Conservation (phyloP, 805 yeast genomes). For the Zygosaccharomyces pseudorouxii region DNA sequence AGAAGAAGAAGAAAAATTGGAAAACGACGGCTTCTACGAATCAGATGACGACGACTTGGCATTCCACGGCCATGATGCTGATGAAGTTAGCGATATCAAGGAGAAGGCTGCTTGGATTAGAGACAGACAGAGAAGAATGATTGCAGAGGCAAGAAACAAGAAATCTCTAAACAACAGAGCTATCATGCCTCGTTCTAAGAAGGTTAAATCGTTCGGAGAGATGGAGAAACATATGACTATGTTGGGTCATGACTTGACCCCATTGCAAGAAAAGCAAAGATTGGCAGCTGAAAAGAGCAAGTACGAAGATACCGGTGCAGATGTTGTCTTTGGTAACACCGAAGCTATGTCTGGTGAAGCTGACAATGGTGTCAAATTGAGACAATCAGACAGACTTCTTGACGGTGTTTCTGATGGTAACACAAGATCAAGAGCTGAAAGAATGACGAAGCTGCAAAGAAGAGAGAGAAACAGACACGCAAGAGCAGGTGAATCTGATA, state of each 20-base stretch:
- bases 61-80: slow-evolving; percentile 65
- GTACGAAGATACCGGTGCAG: slow-evolving; percentile 63
- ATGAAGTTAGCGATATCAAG: slow-evolving; percentile 61
- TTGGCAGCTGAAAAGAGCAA: slow-evolving; percentile 37
- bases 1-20: slow-evolving; percentile 93
- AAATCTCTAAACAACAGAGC: slow-evolving; percentile 84
- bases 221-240: slow-evolving; percentile 87
- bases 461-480: slow-evolving; percentile 90
- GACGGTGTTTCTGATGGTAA: slow-evolving; percentile 85
- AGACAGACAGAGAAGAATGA: slow-evolving; percentile 91
- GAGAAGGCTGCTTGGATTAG: slow-evolving; percentile 95
- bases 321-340: slow-evolving; percentile 58
- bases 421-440: slow-evolving; percentile 75
- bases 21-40: slow-evolving; percentile 91
- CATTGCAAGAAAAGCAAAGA: slow-evolving; percentile 52
- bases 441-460: slow-evolving; percentile 84
- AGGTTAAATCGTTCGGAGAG: slow-evolving; percentile 65
- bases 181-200: slow-evolving; percentile 84
- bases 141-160: slow-evolving; percentile 78
- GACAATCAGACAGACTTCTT: slow-evolving; percentile 73
- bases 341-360: slow-evolving; percentile 34
- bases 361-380: slow-evolving; percentile 39
- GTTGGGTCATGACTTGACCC: slow-evolving; percentile 80
- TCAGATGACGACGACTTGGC: slow-evolving; percentile 71
- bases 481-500: slow-evolving; percentile 92